A percentile compares a stretch with the other conserved stretches of the same genome.
Evolutionary conservation across 495 filamentous ascomycete genomes (phyloP).

Genomic region (Bryoglossum gracile): DNA sequence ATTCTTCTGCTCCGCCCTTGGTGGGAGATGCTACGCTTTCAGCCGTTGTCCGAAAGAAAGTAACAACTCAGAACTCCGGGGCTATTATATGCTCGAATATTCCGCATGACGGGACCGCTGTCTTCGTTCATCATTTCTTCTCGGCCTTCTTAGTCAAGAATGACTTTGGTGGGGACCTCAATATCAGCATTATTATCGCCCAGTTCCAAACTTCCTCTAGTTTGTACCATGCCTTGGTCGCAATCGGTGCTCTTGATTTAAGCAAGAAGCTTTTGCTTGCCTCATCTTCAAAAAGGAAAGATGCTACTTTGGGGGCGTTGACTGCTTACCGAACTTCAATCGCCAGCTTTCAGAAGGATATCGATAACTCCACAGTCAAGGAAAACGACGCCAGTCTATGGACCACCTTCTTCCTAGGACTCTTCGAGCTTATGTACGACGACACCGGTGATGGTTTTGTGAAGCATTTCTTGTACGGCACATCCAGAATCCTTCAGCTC

Average conservation of each 20-base stretch:
- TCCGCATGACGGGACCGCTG: too few species aligned
- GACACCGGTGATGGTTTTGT: constrained; percentile 20
- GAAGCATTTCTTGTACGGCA: constrained; percentile 21
- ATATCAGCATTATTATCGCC: not conserved
- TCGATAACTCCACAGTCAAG: not conserved
- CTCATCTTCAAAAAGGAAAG: not conserved
- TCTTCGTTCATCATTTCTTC: constrained; percentile 11
- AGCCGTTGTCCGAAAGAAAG: too few species aligned
- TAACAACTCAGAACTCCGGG: too few species aligned
- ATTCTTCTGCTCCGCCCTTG: too few species aligned
- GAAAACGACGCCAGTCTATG: constrained; percentile 11
- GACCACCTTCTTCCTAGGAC: constrained; percentile 20
- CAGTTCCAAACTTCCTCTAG: constrained; percentile 3
- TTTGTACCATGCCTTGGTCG: constrained; percentile 9
- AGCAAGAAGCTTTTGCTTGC: not conserved
- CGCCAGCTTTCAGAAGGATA: not conserved
- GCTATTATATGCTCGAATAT: too few species aligned
- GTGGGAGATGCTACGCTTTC: too few species aligned
- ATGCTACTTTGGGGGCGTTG: constrained; percentile 1
- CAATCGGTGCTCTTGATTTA: constrained; percentile 11
- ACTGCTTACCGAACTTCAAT: constrained; percentile 7
- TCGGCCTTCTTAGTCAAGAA: constrained; percentile 8
- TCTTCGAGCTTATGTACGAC: constrained; percentile 24
- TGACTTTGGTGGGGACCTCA: not conserved
- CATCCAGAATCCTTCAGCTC: constrained; percentile 17